Percentiles rank a stretch among this genome's conserved stretches.
Evolutionary conservation across 345 rosid genomes (phyloP).

Genomic region (Toxicodendron radicans): DNA sequence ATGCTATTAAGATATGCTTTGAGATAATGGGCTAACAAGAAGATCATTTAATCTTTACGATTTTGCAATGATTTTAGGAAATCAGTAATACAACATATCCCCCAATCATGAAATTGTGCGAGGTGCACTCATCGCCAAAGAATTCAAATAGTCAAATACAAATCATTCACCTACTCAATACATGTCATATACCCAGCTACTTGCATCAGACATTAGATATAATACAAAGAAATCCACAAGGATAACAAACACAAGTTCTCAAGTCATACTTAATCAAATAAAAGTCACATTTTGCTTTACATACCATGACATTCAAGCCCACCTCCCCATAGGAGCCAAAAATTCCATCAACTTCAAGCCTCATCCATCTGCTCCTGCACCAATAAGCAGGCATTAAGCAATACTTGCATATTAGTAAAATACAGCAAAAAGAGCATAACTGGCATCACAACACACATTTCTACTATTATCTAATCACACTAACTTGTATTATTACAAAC

Average conservation of each 20-base stretch:
- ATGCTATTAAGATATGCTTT: no score
- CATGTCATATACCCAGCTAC: not conserved
- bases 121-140: not conserved
- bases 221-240: not conserved
- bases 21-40: not conserved
- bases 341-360: constrained; percentile 26
- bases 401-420: not conserved
- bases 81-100: not conserved
- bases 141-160: not conserved
- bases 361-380: constrained; percentile 55
- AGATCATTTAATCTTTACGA: no score
- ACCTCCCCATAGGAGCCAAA: constrained; percentile 16
- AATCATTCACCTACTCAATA: not conserved
- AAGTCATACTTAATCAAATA: not conserved
- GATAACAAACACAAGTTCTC: not conserved
- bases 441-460: not conserved
- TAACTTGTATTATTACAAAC: not conserved
- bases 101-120: not conserved
- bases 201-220: not conserved
- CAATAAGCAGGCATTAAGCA: constrained; percentile 1
- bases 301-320: constrained; percentile 21
- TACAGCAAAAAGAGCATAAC: not conserved
- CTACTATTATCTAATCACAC: not conserved
- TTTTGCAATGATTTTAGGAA: no score
- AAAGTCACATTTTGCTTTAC: constrained; percentile 6